Evolutionary conservation across 257 asterid genomes (phyloP), one percentile per base, ranked within the genome.

Genomic region (Mitragyna speciosa): DNA sequence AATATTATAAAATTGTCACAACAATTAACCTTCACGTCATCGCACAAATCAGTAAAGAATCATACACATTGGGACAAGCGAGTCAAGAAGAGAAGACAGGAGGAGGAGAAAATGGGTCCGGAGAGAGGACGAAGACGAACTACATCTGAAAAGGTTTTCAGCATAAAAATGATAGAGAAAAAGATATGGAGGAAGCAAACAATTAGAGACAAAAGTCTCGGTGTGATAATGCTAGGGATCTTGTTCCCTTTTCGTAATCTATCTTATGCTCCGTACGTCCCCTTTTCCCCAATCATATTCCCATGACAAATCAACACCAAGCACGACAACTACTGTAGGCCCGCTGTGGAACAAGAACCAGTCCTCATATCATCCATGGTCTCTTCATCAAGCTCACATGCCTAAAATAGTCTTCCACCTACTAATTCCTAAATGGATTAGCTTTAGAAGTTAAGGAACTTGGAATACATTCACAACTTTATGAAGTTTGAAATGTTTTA

Each of bases 281-380:
- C 70, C 84, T 84, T 82, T 84, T 80, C 41, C 80, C 81, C 90
- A 86, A 88, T 92, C 92, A 87, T 86, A 92, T 76, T 86, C 82
- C 72, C 70, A 76, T 72, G 76, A 74, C 84, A 84, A 80, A 83
- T 82, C 63, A 88, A 88, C 84, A 76, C 85, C 43, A 82, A 86
- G 85, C 86, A 88, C 89, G 82, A 88, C 89, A 81, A 83, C 78
- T 81, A 59, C 76, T 79, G 92, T 87, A 84, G 92, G 91, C 82
- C 89, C 91, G 22, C 30, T 80, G 72, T 65, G 43, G 64, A 80
- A 81, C 90, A 80, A 30, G 17, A 49, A 47, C 73, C 52, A 78
- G 30, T 81, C 88, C 86, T 81, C 73, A 49, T 70, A 67, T 72
- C 74, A 76, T 81, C 81, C 89, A 73, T 66, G 80, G 86, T 83